Base-by-base conservation (phyloP, 2,329 filamentous ascomycete genomes). In the Penicillium sp. region DNA sequence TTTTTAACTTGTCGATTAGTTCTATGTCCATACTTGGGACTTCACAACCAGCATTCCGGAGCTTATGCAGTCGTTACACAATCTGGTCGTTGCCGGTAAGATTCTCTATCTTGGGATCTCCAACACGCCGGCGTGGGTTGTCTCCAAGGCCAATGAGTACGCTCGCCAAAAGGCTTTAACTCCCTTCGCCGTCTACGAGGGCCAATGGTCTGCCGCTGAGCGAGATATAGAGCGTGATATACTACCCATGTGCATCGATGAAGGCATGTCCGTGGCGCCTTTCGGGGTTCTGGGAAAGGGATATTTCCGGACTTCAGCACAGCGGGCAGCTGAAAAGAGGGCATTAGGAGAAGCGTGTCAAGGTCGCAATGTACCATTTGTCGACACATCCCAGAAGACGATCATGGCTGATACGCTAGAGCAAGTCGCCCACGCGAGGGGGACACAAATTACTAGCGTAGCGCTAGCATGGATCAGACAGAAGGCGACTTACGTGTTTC, bases 221-320 rank as follows among this genome's bases (percentile, higher is more conserved):
- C 83, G 89, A 25, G 88, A 91, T 69, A 84, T 90, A 50, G 87
- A 89, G 75, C 80, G 86, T 21, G 87, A 89, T n/a, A 86, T 89
- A 63, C 80, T 90, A 33, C 86, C 86, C 42, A 89, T 90, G 87
- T 79, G 75, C 39, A 78, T 78, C 37, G 78, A 80, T 29, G 84
- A 89, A 65, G 86, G 86, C 33, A 88, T 88, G 83, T 9, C 10
- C 14, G 8, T 35, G 10, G 31, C 10, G 6, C 27, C 27, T 10
- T 29, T 6, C 6, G 27, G 27, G 10, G 10, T 10, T 7, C 27
- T 29, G 27, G 27, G 27, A 6, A 6, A 3, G 2, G 27, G 27
- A 6, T 10, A 10, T 6, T 29, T 29, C 27, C 27, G 10, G 27
- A 29, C 27, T 29, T 6, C 6, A 10, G 27, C 27, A 29, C 10